Evolutionary conservation across 2,329 filamentous ascomycete species (phyloP), one percentile per base, ranked within the genome.

Genomic region (Fusarium devonianum): DNA sequence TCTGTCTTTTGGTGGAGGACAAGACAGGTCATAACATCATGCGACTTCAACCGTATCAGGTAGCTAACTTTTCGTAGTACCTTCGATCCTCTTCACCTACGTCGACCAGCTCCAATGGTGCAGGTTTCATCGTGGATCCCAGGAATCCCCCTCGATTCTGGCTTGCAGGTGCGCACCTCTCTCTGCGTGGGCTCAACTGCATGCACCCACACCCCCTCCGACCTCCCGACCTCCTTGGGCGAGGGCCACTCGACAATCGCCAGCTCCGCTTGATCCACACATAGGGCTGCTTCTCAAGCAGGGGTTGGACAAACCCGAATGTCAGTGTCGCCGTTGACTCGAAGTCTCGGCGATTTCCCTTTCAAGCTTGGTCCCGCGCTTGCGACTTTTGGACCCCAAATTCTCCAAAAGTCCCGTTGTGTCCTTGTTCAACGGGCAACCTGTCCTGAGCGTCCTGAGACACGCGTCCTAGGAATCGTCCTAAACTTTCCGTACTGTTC

Each of bases 211-310:
- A 6, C 23, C 49, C 35, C 50, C 41, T 30, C 37, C 38, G n/a
- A n/a, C n/a, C n/a, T n/a, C n/a, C n/a, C n/a, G n/a, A 25, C 3
- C 12, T n/a, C 23, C 11, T 4, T 12, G 23, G 23, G 11, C 32
- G 39, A 36, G 41, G 39, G 26, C 56, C 63, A 64, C 64, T 65
- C 26, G 50, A 53, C 46, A 39, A 40, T 37, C 25, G 22, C 23
- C 36, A 37, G 23, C 38, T 49, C 39, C 49, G 41, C 47, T 40
- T 37, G 48, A 63, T 66, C 63, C 63, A 66, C 63, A 62, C 46
- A 43, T 66, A 66, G 63, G 63, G 63, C 63, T 66, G 63, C 46
- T 63, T 49, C 37, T 51, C 33, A 45, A 36, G 38, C 49, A 56
- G 52, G 58, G 58, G 53, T 39, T 53, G 43, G 46, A 25, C 26